These are phyloP conservation scores for Crepidotus variabilis DNA, from an alignment of 768 basidiomycete species.

Conservation along the genomic window DNA sequence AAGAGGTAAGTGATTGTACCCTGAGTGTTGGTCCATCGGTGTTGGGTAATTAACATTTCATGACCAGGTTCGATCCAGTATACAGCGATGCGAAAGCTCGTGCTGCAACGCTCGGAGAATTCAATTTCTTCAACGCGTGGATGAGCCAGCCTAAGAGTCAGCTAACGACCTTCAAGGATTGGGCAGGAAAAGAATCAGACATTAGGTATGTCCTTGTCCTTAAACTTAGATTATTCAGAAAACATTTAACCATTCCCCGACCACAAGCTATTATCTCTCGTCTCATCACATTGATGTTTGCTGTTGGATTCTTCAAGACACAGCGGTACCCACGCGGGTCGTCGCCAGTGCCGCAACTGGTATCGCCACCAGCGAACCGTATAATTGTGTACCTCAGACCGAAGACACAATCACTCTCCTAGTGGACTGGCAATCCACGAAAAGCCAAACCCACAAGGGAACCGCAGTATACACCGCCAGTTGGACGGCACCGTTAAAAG, in stretches of 20 bases:
- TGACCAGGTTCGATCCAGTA: slow-evolving; percentile 74
- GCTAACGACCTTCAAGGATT: slow-evolving; percentile 90
- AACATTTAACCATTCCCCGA: slow-evolving; percentile 9
- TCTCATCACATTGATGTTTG: slow-evolving; percentile 92
- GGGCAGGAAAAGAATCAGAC: slow-evolving; percentile 94
- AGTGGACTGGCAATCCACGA: slow-evolving; percentile 88
- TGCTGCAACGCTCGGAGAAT: slow-evolving; percentile 75
- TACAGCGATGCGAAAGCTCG: slow-evolving; percentile 88
- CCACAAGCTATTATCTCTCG: slow-evolving; percentile 80
- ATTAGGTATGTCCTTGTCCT: slow-evolving; percentile 53
- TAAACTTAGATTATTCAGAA: not conserved
- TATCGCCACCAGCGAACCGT: slow-evolving; percentile 86
- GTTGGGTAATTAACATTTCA: not conserved
- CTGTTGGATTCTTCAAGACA: slow-evolving; percentile 80
- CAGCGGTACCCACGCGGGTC: slow-evolving; percentile 76
- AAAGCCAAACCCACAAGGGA: slow-evolving; percentile 71
- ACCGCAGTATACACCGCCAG: slow-evolving; percentile 91
- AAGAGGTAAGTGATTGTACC: slow-evolving; percentile 51
- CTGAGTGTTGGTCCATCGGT: not conserved
- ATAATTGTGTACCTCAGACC: slow-evolving; percentile 80
- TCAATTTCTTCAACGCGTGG: slow-evolving; percentile 96
- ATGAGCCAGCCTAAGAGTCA: slow-evolving; percentile 98
- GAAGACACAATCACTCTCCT: slow-evolving; percentile 95
- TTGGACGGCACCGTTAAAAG: slow-evolving; percentile 89
- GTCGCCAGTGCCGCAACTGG: slow-evolving; percentile 89